Percentiles rank a stretch among this genome's conserved stretches.
Evolutionary conservation across 257 asterid genomes (phyloP).

Genomic region (Przewalskia tangutica): DNA sequence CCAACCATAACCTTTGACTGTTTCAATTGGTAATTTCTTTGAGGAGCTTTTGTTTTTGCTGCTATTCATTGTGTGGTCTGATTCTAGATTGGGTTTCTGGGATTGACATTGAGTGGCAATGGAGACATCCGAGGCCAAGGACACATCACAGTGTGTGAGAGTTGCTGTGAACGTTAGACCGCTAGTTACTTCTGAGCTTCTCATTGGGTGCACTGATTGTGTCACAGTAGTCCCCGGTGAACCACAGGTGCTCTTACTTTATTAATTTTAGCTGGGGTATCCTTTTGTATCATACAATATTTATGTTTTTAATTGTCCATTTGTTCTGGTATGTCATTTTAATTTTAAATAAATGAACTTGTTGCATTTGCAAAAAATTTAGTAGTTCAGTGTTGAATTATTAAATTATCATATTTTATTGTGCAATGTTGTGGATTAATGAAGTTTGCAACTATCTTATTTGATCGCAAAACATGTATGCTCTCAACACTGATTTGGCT

Average conservation of each 20-base stretch:
- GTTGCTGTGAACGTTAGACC: conserved; percentile 89
- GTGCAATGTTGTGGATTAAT: not conserved
- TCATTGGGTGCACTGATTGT: conserved; percentile 85
- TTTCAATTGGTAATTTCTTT: not conserved
- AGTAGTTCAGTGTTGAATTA: not conserved
- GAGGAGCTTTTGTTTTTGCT: not conserved
- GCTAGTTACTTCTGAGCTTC: conserved; percentile 81
- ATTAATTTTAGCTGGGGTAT: not conserved
- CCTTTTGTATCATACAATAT: not conserved
- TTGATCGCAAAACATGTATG: not conserved
- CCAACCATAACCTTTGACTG: not conserved
- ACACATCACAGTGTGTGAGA: conserved; percentile 63
- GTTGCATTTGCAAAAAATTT: not conserved
- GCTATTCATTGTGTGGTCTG: not conserved
- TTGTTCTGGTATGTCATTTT: not conserved
- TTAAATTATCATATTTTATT: not conserved
- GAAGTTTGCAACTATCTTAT: not conserved
- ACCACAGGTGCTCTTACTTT: conserved; percentile 51
- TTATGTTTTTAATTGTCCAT: not conserved
- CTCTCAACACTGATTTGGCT: not conserved
- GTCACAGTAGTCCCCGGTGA: conserved; percentile 60
- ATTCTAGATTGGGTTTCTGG: not conserved
- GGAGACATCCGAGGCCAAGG: conserved; percentile 49
- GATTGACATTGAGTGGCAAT: conserved; percentile 21
- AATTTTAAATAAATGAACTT: not conserved